Conservation (phyloP, 495 filamentous ascomycete genomes). For the Penicillium samsonianum region DNA sequence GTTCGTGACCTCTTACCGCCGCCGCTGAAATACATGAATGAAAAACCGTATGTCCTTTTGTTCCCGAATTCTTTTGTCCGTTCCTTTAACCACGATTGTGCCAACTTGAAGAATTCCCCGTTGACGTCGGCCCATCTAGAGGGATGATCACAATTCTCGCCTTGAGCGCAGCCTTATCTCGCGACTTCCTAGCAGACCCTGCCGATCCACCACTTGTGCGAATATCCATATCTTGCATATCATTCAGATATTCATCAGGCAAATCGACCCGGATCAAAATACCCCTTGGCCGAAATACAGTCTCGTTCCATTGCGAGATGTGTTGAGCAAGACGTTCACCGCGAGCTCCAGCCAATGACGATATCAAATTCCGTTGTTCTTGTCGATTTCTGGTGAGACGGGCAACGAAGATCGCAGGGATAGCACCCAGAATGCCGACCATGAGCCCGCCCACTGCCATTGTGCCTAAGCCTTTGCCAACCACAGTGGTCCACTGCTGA, state of each 20-base stretch:
- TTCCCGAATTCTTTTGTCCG: not conserved
- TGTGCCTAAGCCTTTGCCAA: constrained; percentile 37
- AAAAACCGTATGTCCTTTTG: not conserved
- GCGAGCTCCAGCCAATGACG: constrained; percentile 17
- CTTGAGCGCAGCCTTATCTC: constrained; percentile 26
- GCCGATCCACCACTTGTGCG: not conserved
- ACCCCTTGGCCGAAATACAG: constrained; percentile 33
- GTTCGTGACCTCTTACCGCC: not conserved
- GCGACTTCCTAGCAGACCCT: constrained; percentile 4
- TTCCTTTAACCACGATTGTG: not conserved
- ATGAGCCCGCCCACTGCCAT: constrained; percentile 39
- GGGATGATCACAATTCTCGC: constrained; percentile 42
- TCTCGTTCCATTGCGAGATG: constrained; percentile 38
- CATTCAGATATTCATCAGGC: constrained; percentile 32
- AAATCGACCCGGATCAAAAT: constrained; percentile 42
- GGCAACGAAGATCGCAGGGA: constrained; percentile 33
- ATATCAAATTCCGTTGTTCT: constrained; percentile 35
- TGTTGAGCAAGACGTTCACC: constrained; percentile 23
- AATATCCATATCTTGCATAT: constrained; percentile 32
- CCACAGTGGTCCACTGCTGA: constrained; percentile 35
- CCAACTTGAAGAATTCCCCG: not conserved
- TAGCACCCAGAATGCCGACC: constrained; percentile 34
- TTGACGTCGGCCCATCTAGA: constrained; percentile 8
- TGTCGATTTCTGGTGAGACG: constrained; percentile 20
- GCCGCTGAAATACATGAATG: not conserved